Evolutionary conservation across 768 basidiomycete species (phyloP).

Genomic region (Chalciporus sphaerocephalus): DNA sequence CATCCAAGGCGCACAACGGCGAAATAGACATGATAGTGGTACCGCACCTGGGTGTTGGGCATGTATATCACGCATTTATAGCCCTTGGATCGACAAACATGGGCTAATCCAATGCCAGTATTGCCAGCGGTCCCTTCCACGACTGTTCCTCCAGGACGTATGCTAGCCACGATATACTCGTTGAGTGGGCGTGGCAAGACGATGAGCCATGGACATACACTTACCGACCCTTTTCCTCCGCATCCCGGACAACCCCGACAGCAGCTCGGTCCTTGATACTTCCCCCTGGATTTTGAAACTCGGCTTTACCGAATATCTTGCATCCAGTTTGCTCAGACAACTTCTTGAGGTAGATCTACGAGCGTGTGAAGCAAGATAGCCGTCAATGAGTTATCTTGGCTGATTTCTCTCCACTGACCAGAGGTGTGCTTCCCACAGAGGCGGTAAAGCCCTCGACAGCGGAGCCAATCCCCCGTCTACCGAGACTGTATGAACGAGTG

Average conservation of each 20-base stretch:
- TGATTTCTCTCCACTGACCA: conserved; percentile 46
- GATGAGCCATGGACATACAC: conserved; percentile 24
- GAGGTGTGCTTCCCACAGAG: conserved; percentile 89
- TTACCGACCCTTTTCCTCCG: conserved; percentile 78
- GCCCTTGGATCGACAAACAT: conserved; percentile 87
- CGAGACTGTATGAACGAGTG: conserved; percentile 8
- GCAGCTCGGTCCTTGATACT: conserved; percentile 98
- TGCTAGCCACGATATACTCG: conserved; percentile 35
- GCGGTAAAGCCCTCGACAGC: conserved; percentile 77
- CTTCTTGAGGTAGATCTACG: conserved; percentile 74
- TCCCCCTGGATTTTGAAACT: conserved; percentile 97
- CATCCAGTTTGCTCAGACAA: conserved; percentile 82
- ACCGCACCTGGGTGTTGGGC: conserved; percentile 81
- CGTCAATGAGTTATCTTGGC: conserved; percentile 1
- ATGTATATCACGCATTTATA: conserved; percentile 99
- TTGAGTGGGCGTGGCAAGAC: neutral
- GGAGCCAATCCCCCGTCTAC: conserved; percentile 36
- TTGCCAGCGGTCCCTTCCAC: conserved; percentile 99
- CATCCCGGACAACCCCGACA: conserved; percentile 79
- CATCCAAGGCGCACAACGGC: neutral
- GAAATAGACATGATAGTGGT: neutral
- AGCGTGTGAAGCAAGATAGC: neutral
- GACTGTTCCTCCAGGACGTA: conserved; percentile 91
- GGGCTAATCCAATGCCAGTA: conserved; percentile 93
- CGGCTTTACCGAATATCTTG: conserved; percentile 90